phyloP scores from a whole-genome alignment of 2,329 filamentous ascomycete species.

The Colletotrichum musae region DNA sequence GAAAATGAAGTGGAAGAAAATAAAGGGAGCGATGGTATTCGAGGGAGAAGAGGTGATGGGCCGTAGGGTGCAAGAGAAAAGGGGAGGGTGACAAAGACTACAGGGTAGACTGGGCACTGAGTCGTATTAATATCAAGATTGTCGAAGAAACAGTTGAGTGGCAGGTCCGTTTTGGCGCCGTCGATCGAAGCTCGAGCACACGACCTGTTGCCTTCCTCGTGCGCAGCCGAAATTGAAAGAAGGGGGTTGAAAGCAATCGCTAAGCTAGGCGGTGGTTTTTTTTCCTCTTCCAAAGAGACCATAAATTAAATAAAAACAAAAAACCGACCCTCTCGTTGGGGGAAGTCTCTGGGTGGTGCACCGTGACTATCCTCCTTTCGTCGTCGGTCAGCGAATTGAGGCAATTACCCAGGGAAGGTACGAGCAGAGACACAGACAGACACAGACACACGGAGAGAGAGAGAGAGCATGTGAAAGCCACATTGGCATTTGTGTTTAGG shows the following conservation, averaged over 20 bases:
- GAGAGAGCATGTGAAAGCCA: slow-evolving; percentile 39
- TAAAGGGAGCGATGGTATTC: slow-evolving; percentile 14
- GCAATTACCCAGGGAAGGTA: background rate
- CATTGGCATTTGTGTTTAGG: slow-evolving; percentile 14
- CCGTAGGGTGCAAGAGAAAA: background rate
- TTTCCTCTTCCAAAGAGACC: too few relatives aligned
- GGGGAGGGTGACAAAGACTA: background rate
- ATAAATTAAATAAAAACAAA: background rate
- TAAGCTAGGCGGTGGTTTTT: slow-evolving; percentile 10
- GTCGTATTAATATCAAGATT: slow-evolving; percentile 33
- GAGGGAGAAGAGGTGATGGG: slow-evolving; percentile 13
- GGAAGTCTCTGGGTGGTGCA: slow-evolving; percentile 25
- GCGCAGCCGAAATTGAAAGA: slow-evolving; percentile 14
- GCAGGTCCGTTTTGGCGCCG: slow-evolving; percentile 17
- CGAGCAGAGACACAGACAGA: slow-evolving; percentile 6
- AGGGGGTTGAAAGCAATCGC: slow-evolving; percentile 12
- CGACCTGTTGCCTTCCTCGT: slow-evolving; percentile 38
- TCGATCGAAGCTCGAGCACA: slow-evolving; percentile 32
- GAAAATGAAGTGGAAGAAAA: background rate
- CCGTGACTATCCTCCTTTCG: slow-evolving; percentile 36
- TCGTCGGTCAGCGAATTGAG: slow-evolving; percentile 34
- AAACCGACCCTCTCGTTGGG: slow-evolving; percentile 22
- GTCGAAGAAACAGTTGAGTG: background rate
- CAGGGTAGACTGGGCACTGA: background rate
- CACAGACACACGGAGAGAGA: background rate